These are phyloP conservation scores for Lentinula novae-zelandiae DNA, from an alignment of 1,284 basidiomycete species.

Conservation along the genomic window DNA sequence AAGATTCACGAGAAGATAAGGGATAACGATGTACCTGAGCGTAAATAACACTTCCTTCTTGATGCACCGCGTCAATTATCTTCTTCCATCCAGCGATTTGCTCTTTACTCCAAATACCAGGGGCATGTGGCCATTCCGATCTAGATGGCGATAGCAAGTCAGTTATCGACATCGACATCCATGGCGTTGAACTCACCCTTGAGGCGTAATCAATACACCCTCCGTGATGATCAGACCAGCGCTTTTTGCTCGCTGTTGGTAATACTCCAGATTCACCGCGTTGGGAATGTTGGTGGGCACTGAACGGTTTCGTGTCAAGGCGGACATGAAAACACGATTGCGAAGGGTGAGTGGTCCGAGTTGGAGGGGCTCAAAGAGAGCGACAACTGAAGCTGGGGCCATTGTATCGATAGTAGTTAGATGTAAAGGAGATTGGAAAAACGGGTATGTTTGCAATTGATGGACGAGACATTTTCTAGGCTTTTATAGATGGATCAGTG, in stretches of 20 bases:
- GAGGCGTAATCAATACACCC: slow-evolving; percentile 7
- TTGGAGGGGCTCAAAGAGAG: slow-evolving; percentile 15
- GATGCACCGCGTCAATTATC: slow-evolving; percentile 5
- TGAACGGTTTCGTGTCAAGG: slow-evolving; percentile 32
- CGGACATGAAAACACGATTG: slow-evolving; percentile 29
- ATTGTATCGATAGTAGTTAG: neutral
- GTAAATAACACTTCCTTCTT: slow-evolving; percentile 1
- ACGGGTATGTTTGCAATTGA: neutral
- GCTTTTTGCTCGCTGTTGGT: slow-evolving; percentile 9
- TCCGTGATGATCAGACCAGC: slow-evolving; percentile 13
- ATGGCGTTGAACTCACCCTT: slow-evolving; percentile 3
- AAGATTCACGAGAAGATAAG: neutral
- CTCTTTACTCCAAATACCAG: slow-evolving; percentile 12
- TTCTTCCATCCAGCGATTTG: slow-evolving; percentile 13
- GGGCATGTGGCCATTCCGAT: slow-evolving; percentile 13
- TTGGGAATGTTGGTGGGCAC: slow-evolving; percentile 21
- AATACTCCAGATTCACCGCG: slow-evolving; percentile 10
- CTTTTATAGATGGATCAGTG: neutral
- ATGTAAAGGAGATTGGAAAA: neutral
- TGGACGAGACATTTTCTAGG: neutral
- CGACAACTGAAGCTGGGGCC: neutral
- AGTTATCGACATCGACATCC: neutral
- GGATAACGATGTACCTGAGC: neutral
- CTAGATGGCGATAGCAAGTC: neutral
- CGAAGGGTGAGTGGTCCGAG: slow-evolving; percentile 17